Conservation (phyloP, 441 rosid genomes). For the Codiaeum variegatum region DNA sequence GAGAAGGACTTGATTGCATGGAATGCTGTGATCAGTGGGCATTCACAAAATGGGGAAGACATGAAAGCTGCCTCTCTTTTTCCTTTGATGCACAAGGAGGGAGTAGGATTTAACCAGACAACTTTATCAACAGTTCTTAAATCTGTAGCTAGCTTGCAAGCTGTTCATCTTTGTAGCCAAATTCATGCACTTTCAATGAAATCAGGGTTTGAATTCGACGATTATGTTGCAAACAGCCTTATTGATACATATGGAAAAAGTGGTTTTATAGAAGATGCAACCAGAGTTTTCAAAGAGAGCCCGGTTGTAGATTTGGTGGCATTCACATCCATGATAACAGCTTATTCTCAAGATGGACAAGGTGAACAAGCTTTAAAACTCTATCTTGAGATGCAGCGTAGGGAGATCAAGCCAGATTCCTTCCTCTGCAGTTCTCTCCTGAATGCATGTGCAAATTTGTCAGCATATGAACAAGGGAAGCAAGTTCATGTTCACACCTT, state of each 20-base stretch:
- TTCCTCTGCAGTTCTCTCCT: conserved; percentile 63
- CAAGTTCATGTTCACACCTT: conserved; percentile 60
- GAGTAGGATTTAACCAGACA: conserved; percentile 54
- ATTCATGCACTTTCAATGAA: conserved; percentile 46
- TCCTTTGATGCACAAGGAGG: conserved; percentile 36
- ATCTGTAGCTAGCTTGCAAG: conserved; percentile 47
- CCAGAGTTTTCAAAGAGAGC: conserved; percentile 37
- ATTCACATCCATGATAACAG: conserved; percentile 57
- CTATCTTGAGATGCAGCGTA: conserved; percentile 43
- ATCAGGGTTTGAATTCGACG: conserved; percentile 44
- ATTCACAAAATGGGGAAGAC: conserved; percentile 50
- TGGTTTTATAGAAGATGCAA: conserved; percentile 41
- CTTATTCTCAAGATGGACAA: conserved; percentile 53
- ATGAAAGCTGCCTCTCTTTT: conserved; percentile 47
- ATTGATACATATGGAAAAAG: conserved; percentile 63
- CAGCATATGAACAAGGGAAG: conserved; percentile 67
- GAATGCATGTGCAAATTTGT: conserved; percentile 58
- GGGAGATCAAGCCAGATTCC: conserved; percentile 49
- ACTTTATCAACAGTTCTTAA: conserved; percentile 63
- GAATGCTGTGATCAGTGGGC: conserved; percentile 61
- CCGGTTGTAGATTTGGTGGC: conserved; percentile 42
- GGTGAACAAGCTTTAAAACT: conserved; percentile 72
- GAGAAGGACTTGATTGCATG: conserved; percentile 54
- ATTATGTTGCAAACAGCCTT: conserved; percentile 54
- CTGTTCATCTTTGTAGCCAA: conserved; percentile 35